A percentile compares a stretch with the other conserved stretches of the same genome.
Evolutionary conservation across 2,329 filamentous ascomycete species (phyloP).

Genomic region (Pestalotiopsis sp.): DNA sequence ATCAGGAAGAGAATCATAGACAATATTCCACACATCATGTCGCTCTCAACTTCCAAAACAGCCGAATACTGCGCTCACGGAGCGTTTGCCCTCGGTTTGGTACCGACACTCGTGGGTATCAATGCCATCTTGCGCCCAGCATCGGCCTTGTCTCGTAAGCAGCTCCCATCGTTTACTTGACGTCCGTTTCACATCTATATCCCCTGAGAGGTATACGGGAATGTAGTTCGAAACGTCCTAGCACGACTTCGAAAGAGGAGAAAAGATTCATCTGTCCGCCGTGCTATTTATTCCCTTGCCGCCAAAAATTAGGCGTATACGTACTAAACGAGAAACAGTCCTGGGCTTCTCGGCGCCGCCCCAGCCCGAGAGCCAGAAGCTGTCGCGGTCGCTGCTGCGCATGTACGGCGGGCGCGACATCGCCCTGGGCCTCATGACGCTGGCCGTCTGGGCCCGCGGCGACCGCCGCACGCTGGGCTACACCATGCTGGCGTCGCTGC

Average conservation of each 20-base stretch:
- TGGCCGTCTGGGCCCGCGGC: constrained; percentile 5
- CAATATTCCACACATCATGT: neutral
- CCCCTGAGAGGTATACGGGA: no score
- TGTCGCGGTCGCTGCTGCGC: constrained; percentile 2
- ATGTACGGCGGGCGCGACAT: constrained; percentile 5
- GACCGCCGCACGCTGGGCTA: neutral
- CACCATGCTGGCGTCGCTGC: neutral
- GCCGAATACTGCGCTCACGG: constrained; percentile 4
- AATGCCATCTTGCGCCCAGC: constrained; percentile 8
- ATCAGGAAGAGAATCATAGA: no score
- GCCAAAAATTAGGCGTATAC: no score
- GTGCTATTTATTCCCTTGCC: no score
- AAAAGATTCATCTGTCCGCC: neutral
- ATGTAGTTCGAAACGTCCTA: no score
- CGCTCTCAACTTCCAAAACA: neutral
- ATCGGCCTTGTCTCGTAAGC: neutral
- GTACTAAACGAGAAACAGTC: neutral
- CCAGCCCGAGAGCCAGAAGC: constrained; percentile 5
- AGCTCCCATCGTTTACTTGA: neutral
- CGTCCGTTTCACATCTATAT: no score
- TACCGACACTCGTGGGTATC: constrained; percentile 1
- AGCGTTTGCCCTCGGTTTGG: neutral
- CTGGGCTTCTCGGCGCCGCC: neutral
- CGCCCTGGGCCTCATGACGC: neutral
- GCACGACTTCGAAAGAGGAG: neutral